Evolutionary conservation across 176 grass and related monocot species (phyloP).

Genomic region (Zoysia pacifica): DNA sequence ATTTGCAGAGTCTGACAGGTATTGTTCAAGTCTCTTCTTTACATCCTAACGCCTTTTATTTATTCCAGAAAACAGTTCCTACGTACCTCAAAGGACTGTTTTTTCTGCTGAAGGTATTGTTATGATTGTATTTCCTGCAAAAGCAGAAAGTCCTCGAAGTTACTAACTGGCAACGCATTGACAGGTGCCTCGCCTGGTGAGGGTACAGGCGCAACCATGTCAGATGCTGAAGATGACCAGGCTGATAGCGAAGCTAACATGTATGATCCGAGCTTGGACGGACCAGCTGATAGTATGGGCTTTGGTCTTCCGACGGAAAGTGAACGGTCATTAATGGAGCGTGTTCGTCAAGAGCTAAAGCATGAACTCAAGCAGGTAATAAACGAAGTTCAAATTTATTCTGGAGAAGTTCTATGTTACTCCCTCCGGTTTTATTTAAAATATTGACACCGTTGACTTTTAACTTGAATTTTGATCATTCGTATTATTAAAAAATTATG

Average conservation of each 20-base stretch:
- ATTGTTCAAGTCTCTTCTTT: background rate
- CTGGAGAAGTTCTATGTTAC: background rate
- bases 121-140: background rate
- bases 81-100: background rate
- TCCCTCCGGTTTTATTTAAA: too few relatives aligned
- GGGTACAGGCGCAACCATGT: constrained; percentile 69
- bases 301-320: constrained; percentile 75
- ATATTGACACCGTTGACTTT: too few relatives aligned
- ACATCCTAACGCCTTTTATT: background rate
- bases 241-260: constrained; percentile 65
- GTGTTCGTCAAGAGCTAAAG: constrained; percentile 74
- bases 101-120: background rate
- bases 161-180: background rate
- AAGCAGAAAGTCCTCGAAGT: background rate
- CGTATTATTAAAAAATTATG: too few relatives aligned
- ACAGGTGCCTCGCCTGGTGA: constrained; percentile 67
- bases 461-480: too few relatives aligned
- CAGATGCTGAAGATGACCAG: constrained; percentile 70
- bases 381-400: background rate
- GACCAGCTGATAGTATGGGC: constrained; percentile 43
- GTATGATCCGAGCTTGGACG: constrained; percentile 63
- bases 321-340: constrained; percentile 69
- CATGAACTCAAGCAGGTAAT: constrained; percentile 68
- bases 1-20: constrained; percentile 75
- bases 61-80: background rate